Conservation (phyloP, 441 rosid species). For the Erysimum cheiri region DNA sequence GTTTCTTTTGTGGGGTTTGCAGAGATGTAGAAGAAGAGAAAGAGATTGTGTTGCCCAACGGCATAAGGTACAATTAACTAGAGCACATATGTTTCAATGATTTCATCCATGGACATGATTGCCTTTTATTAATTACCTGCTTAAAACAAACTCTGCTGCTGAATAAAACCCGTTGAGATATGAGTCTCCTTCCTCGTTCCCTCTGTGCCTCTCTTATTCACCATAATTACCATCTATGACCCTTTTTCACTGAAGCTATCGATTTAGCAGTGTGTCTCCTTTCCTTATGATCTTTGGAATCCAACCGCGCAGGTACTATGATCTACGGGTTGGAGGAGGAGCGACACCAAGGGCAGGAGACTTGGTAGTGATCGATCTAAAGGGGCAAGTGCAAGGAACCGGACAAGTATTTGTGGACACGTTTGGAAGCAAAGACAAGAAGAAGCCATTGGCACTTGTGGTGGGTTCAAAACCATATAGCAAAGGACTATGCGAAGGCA, state of each 20-base stretch:
- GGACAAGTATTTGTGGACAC: constrained; percentile 72
- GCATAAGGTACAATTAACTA: constrained; percentile 60
- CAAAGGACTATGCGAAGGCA: constrained; percentile 84
- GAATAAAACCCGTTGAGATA: not conserved
- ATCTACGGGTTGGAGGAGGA: constrained; percentile 78
- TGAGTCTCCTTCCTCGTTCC: not conserved
- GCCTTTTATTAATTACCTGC: not conserved
- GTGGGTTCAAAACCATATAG: constrained; percentile 86
- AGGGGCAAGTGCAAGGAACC: constrained; percentile 63
- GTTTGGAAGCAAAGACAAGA: constrained; percentile 56
- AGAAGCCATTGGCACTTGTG: constrained; percentile 72
- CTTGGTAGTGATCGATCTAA: constrained; percentile 77
- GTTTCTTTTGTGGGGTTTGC: constrained; percentile 16
- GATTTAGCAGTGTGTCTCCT: not conserved
- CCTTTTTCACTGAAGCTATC: not conserved
- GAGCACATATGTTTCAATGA: not conserved
- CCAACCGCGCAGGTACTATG: constrained; percentile 64
- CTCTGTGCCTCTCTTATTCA: constrained; percentile 2
- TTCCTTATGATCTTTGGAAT: not conserved
- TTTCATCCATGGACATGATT: not conserved
- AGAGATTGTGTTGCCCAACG: constrained; percentile 80
- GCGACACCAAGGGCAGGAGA: constrained; percentile 75
- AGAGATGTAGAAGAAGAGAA: constrained; percentile 73
- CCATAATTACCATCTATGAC: not conserved
- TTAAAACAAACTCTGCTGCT: not conserved